phyloP scores from a whole-genome alignment of 1,139 yeast genomes.

The Nematodospora anomalae region DNA sequence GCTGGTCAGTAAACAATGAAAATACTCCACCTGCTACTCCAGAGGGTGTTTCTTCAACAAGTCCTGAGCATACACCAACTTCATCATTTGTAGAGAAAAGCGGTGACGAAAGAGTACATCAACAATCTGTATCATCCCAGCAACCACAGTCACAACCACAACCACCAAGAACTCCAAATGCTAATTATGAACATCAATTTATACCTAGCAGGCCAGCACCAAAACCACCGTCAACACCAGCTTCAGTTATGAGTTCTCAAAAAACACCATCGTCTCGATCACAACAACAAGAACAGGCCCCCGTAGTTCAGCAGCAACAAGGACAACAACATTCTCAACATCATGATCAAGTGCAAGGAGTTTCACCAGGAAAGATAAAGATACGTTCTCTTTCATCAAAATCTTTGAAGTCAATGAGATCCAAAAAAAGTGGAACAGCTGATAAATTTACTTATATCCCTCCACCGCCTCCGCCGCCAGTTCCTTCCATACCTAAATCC shows the following conservation, averaged over 20 bases:
- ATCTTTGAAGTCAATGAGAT: slow-evolving; percentile 36
- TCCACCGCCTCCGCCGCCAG: slow-evolving; percentile 22
- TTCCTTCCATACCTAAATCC: slow-evolving; percentile 40
- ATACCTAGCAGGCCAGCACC: slow-evolving; percentile 74
- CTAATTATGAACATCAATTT: slow-evolving; percentile 43
- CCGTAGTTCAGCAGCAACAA: slow-evolving; percentile 1
- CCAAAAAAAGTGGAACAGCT: slow-evolving; percentile 21
- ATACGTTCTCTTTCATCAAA: slow-evolving; percentile 41
- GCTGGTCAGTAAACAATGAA: slow-evolving; percentile 19
- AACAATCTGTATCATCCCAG: slow-evolving; percentile 3
- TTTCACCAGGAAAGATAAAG: slow-evolving; percentile 17
- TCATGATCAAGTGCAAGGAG: slow-evolving; percentile 1
- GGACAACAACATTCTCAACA: slow-evolving; percentile 6
- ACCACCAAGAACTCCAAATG: slow-evolving; percentile 22
- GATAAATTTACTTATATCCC: slow-evolving; percentile 22
- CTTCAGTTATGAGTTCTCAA: slow-evolving; percentile 7
- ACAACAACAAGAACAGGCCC: not conserved
- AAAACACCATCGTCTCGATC: slow-evolving; percentile 7
- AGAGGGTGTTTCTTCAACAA: slow-evolving; percentile 15
- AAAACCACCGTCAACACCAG: slow-evolving; percentile 39
- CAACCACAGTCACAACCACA: slow-evolving; percentile 14
- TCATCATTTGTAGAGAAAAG: slow-evolving; percentile 10
- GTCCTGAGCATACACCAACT: slow-evolving; percentile 18
- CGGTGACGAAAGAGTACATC: slow-evolving; percentile 11
- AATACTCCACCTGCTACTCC: slow-evolving; percentile 32